Percentiles rank a stretch among this genome's conserved stretches.
phyloP scores from a whole-genome alignment of 768 basidiomycete genomes.

The Suillus weaverae region DNA sequence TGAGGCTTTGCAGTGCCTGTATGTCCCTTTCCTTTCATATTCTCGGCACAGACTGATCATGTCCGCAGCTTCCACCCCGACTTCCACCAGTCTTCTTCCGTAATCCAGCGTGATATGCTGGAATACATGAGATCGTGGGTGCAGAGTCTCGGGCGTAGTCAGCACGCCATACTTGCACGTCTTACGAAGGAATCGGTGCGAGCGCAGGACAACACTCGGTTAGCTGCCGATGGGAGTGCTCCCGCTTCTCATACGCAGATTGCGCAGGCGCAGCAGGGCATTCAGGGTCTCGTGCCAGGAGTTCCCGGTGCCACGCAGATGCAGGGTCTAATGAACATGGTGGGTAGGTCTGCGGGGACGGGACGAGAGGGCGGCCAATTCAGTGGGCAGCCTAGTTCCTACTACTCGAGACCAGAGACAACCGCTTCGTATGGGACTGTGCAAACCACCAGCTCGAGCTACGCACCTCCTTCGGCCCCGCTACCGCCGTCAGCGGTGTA shows the following conservation, averaged over 20 bases:
- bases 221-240: conserved; percentile 50
- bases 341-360: conserved; percentile 16
- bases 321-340: conserved; percentile 38
- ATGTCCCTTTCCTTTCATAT: conserved; percentile 20
- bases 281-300: conserved; percentile 44
- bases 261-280: conserved; percentile 45
- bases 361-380: neutral
- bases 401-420: conserved; percentile 20
- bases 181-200: conserved; percentile 67
- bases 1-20: conserved; percentile 69
- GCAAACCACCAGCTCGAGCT: conserved; percentile 4
- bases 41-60: neutral
- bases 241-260: conserved; percentile 52
- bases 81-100: conserved; percentile 64
- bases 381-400: conserved; percentile 33
- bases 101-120: conserved; percentile 77
- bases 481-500: conserved; percentile 8
- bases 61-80: conserved; percentile 75
- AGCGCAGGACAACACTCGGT: conserved; percentile 69
- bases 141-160: conserved; percentile 46
- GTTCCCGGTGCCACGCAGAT: conserved; percentile 51
- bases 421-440: neutral
- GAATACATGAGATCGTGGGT: conserved; percentile 66
- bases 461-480: conserved; percentile 14
- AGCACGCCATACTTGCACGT: conserved; percentile 51